Percentiles rank a stretch among this genome's conserved stretches.
Evolutionary conservation across 23 red algal genomes (phyloP).

Genomic region (Gracilaria domingensis): DNA sequence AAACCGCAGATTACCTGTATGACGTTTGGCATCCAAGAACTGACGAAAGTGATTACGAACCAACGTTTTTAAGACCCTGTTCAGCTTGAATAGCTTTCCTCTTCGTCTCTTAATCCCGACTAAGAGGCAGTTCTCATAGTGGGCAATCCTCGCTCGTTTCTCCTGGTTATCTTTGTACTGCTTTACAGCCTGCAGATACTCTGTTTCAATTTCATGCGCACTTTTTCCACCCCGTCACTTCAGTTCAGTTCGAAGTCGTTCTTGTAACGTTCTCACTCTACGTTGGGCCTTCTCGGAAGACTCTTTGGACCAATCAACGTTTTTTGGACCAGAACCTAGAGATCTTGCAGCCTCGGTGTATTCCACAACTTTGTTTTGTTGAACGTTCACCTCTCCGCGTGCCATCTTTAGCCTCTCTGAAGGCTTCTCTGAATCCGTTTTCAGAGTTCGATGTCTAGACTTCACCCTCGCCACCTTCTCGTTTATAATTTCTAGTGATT

Average conservation of each 20-base stretch:
- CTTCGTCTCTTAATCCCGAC: slow-evolving; percentile 50
- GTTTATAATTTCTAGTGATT: slow-evolving; percentile 2
- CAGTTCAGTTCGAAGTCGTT: slow-evolving; percentile 71
- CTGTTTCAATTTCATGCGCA: slow-evolving; percentile 68
- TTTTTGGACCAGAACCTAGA: slow-evolving; percentile 35
- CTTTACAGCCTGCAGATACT: slow-evolving; percentile 69
- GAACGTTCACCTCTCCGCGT: slow-evolving; percentile 43
- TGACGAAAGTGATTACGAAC: slow-evolving; percentile 72
- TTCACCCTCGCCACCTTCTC: slow-evolving; percentile 27
- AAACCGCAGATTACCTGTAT: slow-evolving; percentile 77
- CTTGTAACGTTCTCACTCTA: slow-evolving; percentile 49
- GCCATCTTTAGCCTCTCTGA: slow-evolving; percentile 6
- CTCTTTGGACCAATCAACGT: slow-evolving; percentile 19
- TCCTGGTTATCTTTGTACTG: slow-evolving; percentile 51
- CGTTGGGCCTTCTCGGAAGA: slow-evolving; percentile 51
- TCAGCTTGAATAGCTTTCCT: slow-evolving; percentile 7
- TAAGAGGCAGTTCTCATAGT: slow-evolving; percentile 36
- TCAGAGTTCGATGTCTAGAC: slow-evolving; percentile 32
- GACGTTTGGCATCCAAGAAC: slow-evolving; percentile 82
- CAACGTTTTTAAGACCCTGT: slow-evolving; percentile 42
- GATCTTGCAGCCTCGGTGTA: slow-evolving; percentile 22
- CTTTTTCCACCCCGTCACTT: slow-evolving; percentile 56
- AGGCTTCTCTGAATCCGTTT: slow-evolving; percentile 7
- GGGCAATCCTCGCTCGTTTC: slow-evolving; percentile 2
- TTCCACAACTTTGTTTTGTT: slow-evolving; percentile 28